Percentiles rank a stretch among this genome's conserved stretches.
Evolutionary conservation across 1,139 yeast species (phyloP).

Genomic region (Suhomyces chickasaworum): DNA sequence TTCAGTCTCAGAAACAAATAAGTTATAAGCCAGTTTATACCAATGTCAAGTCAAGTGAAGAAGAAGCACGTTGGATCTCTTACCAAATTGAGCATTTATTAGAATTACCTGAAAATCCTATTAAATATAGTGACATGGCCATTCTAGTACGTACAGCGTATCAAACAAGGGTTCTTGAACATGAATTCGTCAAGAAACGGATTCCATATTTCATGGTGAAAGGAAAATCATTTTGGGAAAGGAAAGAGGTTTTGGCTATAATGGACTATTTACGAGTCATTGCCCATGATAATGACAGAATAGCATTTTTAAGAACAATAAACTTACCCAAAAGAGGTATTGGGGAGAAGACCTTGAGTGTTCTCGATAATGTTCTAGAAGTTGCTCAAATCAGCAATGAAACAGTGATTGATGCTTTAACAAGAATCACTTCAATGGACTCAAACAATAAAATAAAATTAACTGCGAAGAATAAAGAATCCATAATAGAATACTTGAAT

Average conservation of each 20-base stretch:
- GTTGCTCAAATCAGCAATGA: conserved; percentile 5
- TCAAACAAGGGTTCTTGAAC: conserved; percentile 62
- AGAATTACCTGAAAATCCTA: conserved; percentile 36
- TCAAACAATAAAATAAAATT: conserved; percentile 15
- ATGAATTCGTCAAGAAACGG: conserved; percentile 51
- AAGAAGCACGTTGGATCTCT: conserved; percentile 63
- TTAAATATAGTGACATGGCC: conserved; percentile 62
- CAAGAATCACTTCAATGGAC: not conserved
- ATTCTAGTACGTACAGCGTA: conserved; percentile 66
- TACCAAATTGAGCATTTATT: conserved; percentile 53
- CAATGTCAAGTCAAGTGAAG: conserved; percentile 38
- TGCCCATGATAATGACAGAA: conserved; percentile 56
- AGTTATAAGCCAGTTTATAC: conserved; percentile 53
- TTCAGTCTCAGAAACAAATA: conserved; percentile 47
- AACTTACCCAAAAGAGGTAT: conserved; percentile 67
- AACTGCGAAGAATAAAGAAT: conserved; percentile 17
- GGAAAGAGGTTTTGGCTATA: conserved; percentile 64
- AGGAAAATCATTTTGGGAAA: conserved; percentile 81
- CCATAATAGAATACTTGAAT: conserved; percentile 30
- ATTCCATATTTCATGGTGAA: conserved; percentile 70
- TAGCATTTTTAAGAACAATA: conserved; percentile 60
- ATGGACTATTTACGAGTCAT: conserved; percentile 66
- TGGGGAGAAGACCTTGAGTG: conserved; percentile 59
- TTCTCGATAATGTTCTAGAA: conserved; percentile 29
- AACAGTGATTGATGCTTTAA: conserved; percentile 5